Base-by-base conservation (phyloP, 345 rosid genomes). In the Lepidium aucheri region DNA sequence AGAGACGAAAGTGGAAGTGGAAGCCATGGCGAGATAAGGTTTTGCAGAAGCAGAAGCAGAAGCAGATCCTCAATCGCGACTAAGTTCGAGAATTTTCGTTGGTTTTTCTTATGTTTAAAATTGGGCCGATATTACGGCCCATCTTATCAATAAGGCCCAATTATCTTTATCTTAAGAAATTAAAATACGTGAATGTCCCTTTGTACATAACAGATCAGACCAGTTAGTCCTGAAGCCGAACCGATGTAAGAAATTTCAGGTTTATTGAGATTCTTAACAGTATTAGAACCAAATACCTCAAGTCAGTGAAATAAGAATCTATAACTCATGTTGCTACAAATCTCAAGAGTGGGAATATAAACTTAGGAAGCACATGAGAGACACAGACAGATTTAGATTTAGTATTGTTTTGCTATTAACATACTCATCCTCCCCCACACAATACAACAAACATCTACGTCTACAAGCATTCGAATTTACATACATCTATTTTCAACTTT, bases 1-100 rank as follows among this genome's bases (percentile, higher is more conserved):
- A 8, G 88, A 69, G 20, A 86, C 78, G 67, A 84, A 77, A 18
- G 84, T 42, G 18, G 94, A 77, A 18, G 84, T 42, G 18, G 94
- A 63, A 69, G 74, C 69, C 78, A 68, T 74, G 15, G 70, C 8
- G 14, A 35, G 78, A 68, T 74, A 68, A 69, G 78, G 60, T 56
- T 38, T 58, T 14, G 41, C 55, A 65, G 59, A 41, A 51, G 8
- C 32, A 65, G 59, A 41, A 51, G 8, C 32, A 55, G 32, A 8
- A 16, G 47, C 36, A 62, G 69, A 12, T 63, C 38, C 10, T 47
- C 53, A 9, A 55, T 24, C 43, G 26, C 28, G 63, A 55, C 14
- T 63, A 9, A 13, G 15, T 26, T 56, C 18, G 16, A 59, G 41
- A 2, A 6, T 62, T 44, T 55, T 61, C 49, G 24, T 35, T 3